Evolutionary conservation across 768 basidiomycete species (phyloP).

Genomic region (Lactarius evosmus): DNA sequence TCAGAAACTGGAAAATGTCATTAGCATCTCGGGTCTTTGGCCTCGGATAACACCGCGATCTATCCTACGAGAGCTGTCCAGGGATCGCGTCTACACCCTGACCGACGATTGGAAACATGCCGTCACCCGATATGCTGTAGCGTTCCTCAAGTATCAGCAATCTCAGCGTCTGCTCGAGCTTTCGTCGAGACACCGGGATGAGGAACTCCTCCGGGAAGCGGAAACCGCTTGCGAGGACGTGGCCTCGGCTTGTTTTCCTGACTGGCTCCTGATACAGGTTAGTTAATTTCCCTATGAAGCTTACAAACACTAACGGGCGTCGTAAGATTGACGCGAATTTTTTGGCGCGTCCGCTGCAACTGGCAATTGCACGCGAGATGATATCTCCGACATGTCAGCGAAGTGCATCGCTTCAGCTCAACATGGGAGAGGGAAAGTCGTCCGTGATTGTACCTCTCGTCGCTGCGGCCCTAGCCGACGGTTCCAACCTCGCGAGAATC

Average conservation of each 20-base stretch:
- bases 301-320: background rate
- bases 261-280: constrained; percentile 24
- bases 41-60: constrained; percentile 16
- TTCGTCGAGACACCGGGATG: background rate
- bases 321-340: constrained; percentile 46
- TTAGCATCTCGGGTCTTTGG: constrained; percentile 1
- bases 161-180: constrained; percentile 16
- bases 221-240: background rate
- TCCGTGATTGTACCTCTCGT: constrained; percentile 50
- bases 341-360: constrained; percentile 43
- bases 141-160: constrained; percentile 11
- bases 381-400: constrained; percentile 37
- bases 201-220: constrained; percentile 15
- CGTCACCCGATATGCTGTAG: background rate
- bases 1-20: background rate
- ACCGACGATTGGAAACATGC: background rate
- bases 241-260: background rate
- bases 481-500: constrained; percentile 44
- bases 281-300: background rate
- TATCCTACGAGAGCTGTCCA: constrained; percentile 27
- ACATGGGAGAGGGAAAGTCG: constrained; percentile 60
- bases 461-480: constrained; percentile 41
- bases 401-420: constrained; percentile 48
- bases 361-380: constrained; percentile 45
- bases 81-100: constrained; percentile 22